phyloP scores from a whole-genome alignment of 2,329 filamentous ascomycete species.

The Fusarium redolens region DNA sequence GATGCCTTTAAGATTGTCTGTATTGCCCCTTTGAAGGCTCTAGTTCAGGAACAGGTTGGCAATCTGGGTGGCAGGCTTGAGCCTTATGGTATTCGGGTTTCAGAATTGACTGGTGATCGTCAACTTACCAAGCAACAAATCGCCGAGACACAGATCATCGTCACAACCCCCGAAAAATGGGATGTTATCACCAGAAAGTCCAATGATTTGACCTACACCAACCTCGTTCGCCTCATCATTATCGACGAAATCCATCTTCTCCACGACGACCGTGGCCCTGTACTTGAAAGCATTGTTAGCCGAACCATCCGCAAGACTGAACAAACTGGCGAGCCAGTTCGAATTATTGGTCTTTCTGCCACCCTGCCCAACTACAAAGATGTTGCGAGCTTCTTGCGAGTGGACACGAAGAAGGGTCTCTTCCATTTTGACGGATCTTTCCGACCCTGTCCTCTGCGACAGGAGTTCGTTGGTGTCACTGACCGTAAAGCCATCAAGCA shows the following conservation, averaged over 20 bases:
- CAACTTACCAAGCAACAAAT: conserved; percentile 99
- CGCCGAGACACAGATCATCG: conserved; percentile 95
- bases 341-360: conserved; percentile 91
- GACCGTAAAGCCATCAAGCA: conserved; percentile 99
- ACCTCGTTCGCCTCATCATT: conserved; percentile 93
- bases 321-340: conserved; percentile 92
- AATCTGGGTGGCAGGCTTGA: conserved; percentile 95
- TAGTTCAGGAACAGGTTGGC: conserved; percentile 97
- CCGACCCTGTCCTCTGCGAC: conserved; percentile 91
- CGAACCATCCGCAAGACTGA: conserved; percentile 93
- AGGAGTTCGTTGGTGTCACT: conserved; percentile 97
- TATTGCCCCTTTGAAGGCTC: conserved; percentile 93
- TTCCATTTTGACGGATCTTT: conserved; percentile 98
- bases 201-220: conserved; percentile 95
- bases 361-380: conserved; percentile 97
- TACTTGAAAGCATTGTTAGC: conserved; percentile 96
- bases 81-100: conserved; percentile 89
- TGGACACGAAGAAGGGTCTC: conserved; percentile 84
- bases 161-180: conserved; percentile 99
- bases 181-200: conserved; percentile 99
- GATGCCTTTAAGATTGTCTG: conserved; percentile 99
- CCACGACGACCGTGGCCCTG: conserved; percentile 96
- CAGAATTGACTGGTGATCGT: conserved; percentile 96
- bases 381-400: conserved; percentile 93
- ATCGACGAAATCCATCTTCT: conserved; percentile 98